Evolutionary conservation across 805 yeast genomes (phyloP), one percentile per base, ranked within the genome.

Genomic region (Cyberlindnera bimundalis): DNA sequence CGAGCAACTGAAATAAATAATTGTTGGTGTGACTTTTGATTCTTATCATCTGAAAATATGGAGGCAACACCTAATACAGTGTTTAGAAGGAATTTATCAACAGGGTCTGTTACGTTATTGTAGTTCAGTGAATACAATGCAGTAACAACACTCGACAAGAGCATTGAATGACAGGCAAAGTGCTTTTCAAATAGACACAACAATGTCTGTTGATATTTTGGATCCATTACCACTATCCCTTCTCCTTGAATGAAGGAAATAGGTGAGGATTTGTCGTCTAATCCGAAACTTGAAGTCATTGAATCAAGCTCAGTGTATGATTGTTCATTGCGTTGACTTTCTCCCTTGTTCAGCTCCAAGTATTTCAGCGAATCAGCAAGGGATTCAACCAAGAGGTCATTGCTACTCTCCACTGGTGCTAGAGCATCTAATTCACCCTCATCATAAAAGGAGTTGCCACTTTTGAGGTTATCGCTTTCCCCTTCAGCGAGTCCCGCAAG

Each of bases 1-100:
- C 54, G 51, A 14, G 65, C 65, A 20, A 46, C 43, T 2, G 59
- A 29, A 5, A 60, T 51, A 28, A 62, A 53, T 19, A 50, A 40
- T 10, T 35, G 8, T 15, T 40, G 40, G 20, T 51, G 40, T 5
- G 42, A 34, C 3, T 40, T 34, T 6, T 32, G 33, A 15, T 47
- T 21, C 9, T 50, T 50, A 21, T 52, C 50, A 5, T 48, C 24
- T 1, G 60, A 55, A 29, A 45, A 58, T 3, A 51, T 27, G 4
- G 59, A 54, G 2, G 58, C 61, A 8, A 55, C 23, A 3, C 61
- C 65, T 23, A 52, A 48, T 5, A 60, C 38, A 2, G 53, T 42
- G 29, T 55, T 48, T 44, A 58, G 43, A n/a, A 61, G 37, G 5
- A 59, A 39, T 26, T 55, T 58, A 15, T 50, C 44, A 2, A 60